Conservation (phyloP, 2,329 filamentous ascomycete genomes). For the Diaporthe humulicola region DNA sequence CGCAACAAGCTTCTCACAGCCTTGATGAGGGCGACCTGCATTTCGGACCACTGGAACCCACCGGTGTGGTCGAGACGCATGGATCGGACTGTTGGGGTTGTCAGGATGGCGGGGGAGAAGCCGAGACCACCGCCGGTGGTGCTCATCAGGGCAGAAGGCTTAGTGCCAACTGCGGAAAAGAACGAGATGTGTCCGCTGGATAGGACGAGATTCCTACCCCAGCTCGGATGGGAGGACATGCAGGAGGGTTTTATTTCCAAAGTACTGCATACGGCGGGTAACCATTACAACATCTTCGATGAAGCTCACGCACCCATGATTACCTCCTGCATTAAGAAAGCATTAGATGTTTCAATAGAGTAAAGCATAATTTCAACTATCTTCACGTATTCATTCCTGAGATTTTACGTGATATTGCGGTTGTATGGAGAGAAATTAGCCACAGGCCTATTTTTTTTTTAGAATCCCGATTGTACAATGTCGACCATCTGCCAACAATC, state of each 20-base stretch:
- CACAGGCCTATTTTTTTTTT: no score
- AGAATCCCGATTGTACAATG: no score
- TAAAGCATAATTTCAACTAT: neutral
- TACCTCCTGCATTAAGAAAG: neutral
- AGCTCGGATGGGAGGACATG: conserved; percentile 15
- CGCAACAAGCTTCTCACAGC: conserved; percentile 5
- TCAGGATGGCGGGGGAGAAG: neutral
- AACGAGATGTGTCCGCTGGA: neutral
- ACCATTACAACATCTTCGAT: conserved; percentile 19
- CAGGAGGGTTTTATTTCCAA: neutral
- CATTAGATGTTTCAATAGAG: neutral
- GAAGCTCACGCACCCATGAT: neutral
- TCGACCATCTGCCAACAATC: no score
- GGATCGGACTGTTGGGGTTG: neutral
- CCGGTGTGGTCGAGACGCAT: neutral
- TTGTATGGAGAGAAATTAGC: no score
- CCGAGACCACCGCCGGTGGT: neutral
- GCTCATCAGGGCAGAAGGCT: neutral
- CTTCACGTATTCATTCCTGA: no score
- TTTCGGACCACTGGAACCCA: neutral
- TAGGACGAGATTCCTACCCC: conserved; percentile 6
- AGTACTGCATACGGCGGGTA: neutral
- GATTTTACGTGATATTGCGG: no score
- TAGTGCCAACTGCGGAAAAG: neutral
- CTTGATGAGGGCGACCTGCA: neutral